Conservation (phyloP, 208 protist species). For the Borovskyia barvae region DNA sequence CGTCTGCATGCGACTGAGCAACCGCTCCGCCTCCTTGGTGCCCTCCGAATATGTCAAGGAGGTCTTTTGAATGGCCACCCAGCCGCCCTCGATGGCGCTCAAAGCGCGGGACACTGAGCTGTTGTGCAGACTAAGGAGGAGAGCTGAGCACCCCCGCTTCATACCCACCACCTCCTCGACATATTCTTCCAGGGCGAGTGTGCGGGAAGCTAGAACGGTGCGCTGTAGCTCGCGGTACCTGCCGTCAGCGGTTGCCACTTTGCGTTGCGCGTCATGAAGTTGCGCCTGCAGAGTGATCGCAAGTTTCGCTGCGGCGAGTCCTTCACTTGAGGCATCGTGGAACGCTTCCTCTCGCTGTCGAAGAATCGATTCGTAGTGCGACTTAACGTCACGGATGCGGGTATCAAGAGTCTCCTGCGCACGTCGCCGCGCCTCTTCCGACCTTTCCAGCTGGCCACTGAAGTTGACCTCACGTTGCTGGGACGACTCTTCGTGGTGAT, state of each 20-base stretch:
- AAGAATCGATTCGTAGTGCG: conserved; percentile 28
- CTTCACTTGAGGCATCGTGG: conserved; percentile 23
- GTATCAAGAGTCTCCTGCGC: conserved; percentile 25
- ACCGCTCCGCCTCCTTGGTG: conserved; percentile 15
- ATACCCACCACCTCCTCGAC: conserved; percentile 31
- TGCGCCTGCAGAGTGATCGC: conserved; percentile 18
- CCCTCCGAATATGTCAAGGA: not conserved
- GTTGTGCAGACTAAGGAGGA: conserved; percentile 12
- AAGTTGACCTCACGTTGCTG: conserved; percentile 34
- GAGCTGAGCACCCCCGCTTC: conserved; percentile 14
- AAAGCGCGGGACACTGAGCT: conserved; percentile 6
- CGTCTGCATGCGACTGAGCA: conserved; percentile 14
- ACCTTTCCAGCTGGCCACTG: conserved; percentile 19
- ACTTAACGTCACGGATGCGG: conserved; percentile 23
- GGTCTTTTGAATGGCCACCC: conserved; percentile 5
- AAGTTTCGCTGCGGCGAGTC: conserved; percentile 21
- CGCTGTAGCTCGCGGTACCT: conserved; percentile 25
- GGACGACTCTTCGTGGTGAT: conserved; percentile 37
- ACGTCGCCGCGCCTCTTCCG: conserved; percentile 23
- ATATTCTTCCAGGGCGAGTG: conserved; percentile 20
- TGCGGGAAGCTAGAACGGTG: conserved; percentile 1
- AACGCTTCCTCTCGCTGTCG: conserved; percentile 31
- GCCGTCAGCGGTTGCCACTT: conserved; percentile 7
- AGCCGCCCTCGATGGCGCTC: conserved; percentile 13
- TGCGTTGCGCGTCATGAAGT: conserved; percentile 26